Conservation (phyloP, 139 green algal species). For the Asterochloris erici region DNA sequence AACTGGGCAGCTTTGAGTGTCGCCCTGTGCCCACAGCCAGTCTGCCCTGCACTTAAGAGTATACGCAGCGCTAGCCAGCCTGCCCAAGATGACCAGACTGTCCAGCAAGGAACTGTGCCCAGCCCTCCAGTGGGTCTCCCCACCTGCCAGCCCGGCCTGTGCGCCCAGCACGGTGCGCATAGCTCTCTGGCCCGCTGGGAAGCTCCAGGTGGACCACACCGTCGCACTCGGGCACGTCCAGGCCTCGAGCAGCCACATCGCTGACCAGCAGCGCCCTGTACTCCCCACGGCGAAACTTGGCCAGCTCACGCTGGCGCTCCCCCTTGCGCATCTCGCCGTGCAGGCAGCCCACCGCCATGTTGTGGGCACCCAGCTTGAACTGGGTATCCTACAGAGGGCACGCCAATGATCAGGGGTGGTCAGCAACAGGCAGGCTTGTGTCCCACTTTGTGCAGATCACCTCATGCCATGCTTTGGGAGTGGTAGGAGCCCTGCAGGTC, state of each 20-base stretch:
- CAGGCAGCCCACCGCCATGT: conserved; percentile 70
- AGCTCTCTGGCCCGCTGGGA: conserved; percentile 76
- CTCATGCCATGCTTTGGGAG: too few relatives aligned
- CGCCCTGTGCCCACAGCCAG: not conserved
- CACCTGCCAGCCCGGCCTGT: conserved; percentile 59
- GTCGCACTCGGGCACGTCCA: conserved; percentile 88
- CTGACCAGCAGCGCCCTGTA: conserved; percentile 70
- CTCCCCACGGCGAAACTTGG: conserved; percentile 63
- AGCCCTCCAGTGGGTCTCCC: conserved; percentile 9
- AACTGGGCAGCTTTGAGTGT: too few relatives aligned
- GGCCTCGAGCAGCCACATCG: conserved; percentile 87
- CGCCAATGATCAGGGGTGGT: too few relatives aligned
- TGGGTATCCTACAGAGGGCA: conserved; percentile 48
- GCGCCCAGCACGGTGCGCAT: conserved; percentile 84
- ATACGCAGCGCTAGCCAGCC: not conserved
- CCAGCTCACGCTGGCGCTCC: conserved; percentile 61
- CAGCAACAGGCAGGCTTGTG: too few relatives aligned
- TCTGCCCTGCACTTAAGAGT: not conserved
- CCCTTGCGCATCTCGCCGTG: conserved; percentile 85
- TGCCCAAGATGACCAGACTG: not conserved
- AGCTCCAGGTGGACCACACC: conserved; percentile 92
- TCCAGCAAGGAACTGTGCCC: not conserved
- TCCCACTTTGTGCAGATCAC: too few relatives aligned
- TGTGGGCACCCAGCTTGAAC: conserved; percentile 77
- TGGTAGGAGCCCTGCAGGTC: too few relatives aligned